Percentiles rank a stretch among this genome's conserved stretches.
phyloP scores from a whole-genome alignment of 345 rosid genomes.

The Hibiscus trionum region DNA sequence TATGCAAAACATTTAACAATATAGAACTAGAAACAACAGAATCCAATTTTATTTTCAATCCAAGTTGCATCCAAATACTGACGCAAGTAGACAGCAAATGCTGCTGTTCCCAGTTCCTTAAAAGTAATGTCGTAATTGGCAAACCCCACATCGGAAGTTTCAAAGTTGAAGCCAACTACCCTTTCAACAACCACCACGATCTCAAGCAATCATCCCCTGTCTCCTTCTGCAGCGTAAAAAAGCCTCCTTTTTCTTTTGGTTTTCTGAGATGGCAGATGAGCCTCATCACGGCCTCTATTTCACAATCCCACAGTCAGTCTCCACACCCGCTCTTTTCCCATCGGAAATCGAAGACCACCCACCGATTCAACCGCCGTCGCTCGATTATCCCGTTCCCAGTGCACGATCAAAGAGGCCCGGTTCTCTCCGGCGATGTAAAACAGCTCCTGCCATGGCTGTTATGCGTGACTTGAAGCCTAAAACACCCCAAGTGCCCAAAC shows the following conservation, averaged over 20 bases:
- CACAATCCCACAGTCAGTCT: slow-evolving; percentile 30
- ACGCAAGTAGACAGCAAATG: not conserved
- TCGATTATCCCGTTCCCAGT: not conserved
- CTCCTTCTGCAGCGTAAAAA: not conserved
- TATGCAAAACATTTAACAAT: too few relatives aligned
- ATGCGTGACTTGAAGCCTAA: slow-evolving; percentile 33
- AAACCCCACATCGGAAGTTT: not conserved
- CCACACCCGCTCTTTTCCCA: slow-evolving; percentile 24
- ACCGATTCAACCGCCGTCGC: not conserved
- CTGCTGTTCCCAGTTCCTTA: not conserved
- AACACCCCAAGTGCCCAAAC: slow-evolving; percentile 22
- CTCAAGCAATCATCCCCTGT: not conserved
- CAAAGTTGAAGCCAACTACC: not conserved
- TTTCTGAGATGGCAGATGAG: slow-evolving; percentile 7
- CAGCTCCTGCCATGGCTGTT: slow-evolving; percentile 78
- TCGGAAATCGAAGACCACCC: not conserved
- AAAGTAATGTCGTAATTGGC: not conserved
- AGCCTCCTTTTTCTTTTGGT: not conserved
- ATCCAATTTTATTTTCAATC: not conserved
- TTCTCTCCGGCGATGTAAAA: slow-evolving; percentile 55
- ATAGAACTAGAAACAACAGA: not conserved
- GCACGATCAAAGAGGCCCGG: slow-evolving; percentile 15
- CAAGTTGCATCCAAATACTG: not conserved
- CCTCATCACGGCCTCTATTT: slow-evolving; percentile 9
- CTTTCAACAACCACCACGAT: slow-evolving; percentile 6